These are phyloP conservation scores for Candida incommunis DNA, from an alignment of 805 yeast species.

Conservation along the genomic window DNA sequence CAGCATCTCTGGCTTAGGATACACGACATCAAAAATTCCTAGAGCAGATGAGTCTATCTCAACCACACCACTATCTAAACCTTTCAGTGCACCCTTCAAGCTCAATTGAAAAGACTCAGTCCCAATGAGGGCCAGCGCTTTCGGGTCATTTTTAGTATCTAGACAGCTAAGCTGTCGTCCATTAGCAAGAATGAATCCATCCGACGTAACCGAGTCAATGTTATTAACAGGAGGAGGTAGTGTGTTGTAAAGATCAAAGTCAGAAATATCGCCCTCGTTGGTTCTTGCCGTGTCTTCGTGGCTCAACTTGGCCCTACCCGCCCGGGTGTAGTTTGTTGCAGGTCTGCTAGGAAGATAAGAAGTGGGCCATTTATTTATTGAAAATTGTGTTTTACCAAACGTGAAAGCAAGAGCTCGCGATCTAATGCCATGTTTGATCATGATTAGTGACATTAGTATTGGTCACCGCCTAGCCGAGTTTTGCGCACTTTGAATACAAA, in stretches of 20 bases:
- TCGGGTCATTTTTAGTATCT: conserved; percentile 18
- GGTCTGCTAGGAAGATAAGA: too few species aligned
- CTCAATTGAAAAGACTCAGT: conserved; percentile 48
- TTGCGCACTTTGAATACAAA: too few species aligned
- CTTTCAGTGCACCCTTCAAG: conserved; percentile 24
- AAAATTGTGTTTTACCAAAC: too few species aligned
- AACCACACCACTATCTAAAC: conserved; percentile 40
- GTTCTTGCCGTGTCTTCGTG: conserved; percentile 8
- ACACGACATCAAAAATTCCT: conserved; percentile 36
- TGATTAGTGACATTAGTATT: too few species aligned
- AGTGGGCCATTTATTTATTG: too few species aligned
- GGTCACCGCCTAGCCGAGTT: too few species aligned
- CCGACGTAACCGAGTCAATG: conserved; percentile 34
- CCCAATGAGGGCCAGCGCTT: conserved; percentile 22
- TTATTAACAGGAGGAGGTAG: conserved; percentile 29
- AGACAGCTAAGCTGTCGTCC: conserved; percentile 22
- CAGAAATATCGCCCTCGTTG: conserved; percentile 18
- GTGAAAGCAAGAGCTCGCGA: too few species aligned
- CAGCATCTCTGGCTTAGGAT: conserved; percentile 67
- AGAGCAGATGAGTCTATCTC: conserved; percentile 34
- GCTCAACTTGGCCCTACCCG: conserved; percentile 2
- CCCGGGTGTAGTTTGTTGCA: not conserved
- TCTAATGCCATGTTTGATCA: too few species aligned
- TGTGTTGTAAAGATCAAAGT: conserved; percentile 27
- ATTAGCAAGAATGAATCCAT: conserved; percentile 48